Evolutionary conservation across 1,139 yeast species (phyloP).

Genomic region (Protomyces pachydermus): DNA sequence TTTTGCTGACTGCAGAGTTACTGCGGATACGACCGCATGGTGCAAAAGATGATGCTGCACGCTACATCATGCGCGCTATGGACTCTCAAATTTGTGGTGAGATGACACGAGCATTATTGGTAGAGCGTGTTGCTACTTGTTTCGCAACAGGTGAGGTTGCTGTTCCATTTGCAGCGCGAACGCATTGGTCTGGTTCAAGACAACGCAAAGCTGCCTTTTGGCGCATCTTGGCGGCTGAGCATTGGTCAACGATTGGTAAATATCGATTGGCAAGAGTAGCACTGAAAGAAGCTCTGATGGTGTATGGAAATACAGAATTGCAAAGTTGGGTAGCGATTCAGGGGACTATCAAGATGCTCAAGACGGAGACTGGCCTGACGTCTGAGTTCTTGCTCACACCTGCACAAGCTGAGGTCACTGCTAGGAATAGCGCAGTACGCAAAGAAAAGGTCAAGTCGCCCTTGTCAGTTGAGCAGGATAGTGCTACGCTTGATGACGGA

Average conservation of each 20-base stretch:
- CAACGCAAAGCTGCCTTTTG: constrained; percentile 73
- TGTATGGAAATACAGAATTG: constrained; percentile 6
- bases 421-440: neutral
- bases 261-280: constrained; percentile 14
- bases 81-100: constrained; percentile 13
- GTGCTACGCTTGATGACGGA: neutral
- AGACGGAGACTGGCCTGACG: constrained; percentile 20
- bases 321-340: constrained; percentile 20
- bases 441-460: neutral
- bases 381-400: constrained; percentile 17
- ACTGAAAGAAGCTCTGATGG: constrained; percentile 3
- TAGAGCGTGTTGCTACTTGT: constrained; percentile 32
- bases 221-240: constrained; percentile 69
- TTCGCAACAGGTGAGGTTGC: constrained; percentile 29
- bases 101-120: constrained; percentile 31
- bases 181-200: constrained; percentile 40
- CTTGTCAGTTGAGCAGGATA: neutral
- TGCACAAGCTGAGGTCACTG: neutral
- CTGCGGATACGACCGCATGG: constrained; percentile 19
- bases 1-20: constrained; percentile 30
- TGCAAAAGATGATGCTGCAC: constrained; percentile 22
- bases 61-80: constrained; percentile 23
- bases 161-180: constrained; percentile 1
- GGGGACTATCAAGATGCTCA: constrained; percentile 15
- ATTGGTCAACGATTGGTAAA: constrained; percentile 46